phyloP scores from a whole-genome alignment of 2,329 filamentous ascomycete genomes.

The Diplodia corticola region DNA sequence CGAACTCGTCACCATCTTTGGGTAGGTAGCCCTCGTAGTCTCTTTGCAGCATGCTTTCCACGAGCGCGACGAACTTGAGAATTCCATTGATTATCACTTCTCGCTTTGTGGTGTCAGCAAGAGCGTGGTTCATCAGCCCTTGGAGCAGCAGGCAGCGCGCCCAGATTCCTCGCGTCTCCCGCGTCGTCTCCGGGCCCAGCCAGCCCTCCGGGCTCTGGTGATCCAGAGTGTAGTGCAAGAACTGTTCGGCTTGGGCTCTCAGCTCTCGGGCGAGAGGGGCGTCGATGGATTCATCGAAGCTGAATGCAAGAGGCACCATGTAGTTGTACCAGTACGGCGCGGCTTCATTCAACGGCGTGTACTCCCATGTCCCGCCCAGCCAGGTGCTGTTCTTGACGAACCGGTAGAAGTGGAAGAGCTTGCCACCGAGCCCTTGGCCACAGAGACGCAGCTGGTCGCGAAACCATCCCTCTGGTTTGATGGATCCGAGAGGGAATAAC shows the following conservation, averaged over 20 bases:
- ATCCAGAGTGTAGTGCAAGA: constrained; percentile 51
- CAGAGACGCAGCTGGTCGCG: constrained; percentile 51
- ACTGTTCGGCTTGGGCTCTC: constrained; percentile 50
- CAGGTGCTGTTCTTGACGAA: constrained; percentile 54
- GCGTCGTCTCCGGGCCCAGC: constrained; percentile 54
- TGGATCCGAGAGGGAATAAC: constrained; percentile 36
- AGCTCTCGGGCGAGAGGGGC: constrained; percentile 30
- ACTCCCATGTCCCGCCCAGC: constrained; percentile 54
- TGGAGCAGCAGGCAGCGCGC: constrained; percentile 54
- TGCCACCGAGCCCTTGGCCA: constrained; percentile 55
- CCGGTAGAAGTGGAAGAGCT: constrained; percentile 57
- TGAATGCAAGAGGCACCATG: constrained; percentile 57
- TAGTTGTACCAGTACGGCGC: constrained; percentile 62
- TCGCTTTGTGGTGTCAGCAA: constrained; percentile 49
- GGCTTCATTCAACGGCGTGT: constrained; percentile 56
- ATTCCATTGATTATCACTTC: constrained; percentile 51
- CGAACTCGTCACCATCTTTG: constrained; percentile 42
- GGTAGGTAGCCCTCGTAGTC: constrained; percentile 54
- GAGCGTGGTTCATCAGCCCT: constrained; percentile 52
- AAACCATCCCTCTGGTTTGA: constrained; percentile 54
- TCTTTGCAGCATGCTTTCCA: constrained; percentile 57
- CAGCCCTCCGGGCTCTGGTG: constrained; percentile 57
- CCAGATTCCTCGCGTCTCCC: constrained; percentile 52
- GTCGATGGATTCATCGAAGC: constrained; percentile 46
- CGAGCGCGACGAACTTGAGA: constrained; percentile 52